phyloP scores from a whole-genome alignment of 345 rosid species.

The Noccaea caerulescens region DNA sequence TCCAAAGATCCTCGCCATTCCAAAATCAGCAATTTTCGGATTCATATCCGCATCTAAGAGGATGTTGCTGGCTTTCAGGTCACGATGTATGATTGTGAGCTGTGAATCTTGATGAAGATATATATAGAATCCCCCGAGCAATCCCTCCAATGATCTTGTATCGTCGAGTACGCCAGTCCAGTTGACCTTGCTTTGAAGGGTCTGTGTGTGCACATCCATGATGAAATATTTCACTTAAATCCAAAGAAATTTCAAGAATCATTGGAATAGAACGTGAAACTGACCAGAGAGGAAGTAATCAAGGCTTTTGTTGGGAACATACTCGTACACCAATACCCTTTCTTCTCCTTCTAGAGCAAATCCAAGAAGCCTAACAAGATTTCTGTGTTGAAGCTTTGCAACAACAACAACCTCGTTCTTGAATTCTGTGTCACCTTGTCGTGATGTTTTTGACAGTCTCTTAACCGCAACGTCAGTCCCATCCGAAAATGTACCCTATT shows the following conservation, averaged over 20 bases:
- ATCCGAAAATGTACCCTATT: conserved; percentile 31
- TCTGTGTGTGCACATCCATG: conserved; percentile 38
- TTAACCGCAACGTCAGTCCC: conserved; percentile 40
- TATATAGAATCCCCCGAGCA: conserved; percentile 48
- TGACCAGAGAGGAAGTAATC: conserved; percentile 41
- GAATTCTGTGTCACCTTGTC: conserved; percentile 42
- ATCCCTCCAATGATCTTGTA: conserved; percentile 31
- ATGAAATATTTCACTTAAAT: neutral
- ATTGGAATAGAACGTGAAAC: conserved; percentile 5
- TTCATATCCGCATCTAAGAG: too few relatives aligned
- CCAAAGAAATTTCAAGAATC: neutral
- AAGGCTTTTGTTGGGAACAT: conserved; percentile 43
- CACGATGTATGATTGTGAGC: too few relatives aligned
- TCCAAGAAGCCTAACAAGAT: conserved; percentile 39
- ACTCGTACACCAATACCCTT: conserved; percentile 41
- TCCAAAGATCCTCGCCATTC: conserved; percentile 58
- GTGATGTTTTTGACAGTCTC: conserved; percentile 38
- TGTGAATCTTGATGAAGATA: conserved; percentile 48
- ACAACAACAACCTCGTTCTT: conserved; percentile 42
- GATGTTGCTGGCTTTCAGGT: too few relatives aligned
- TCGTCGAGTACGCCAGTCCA: conserved; percentile 53
- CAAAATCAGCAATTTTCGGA: conserved; percentile 61
- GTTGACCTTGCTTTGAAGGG: conserved; percentile 12
- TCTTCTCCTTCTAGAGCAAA: conserved; percentile 37
- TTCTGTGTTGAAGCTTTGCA: conserved; percentile 41